phyloP scores from a whole-genome alignment of 2,329 filamentous ascomycete species.

The Aureobasidium sp. region DNA sequence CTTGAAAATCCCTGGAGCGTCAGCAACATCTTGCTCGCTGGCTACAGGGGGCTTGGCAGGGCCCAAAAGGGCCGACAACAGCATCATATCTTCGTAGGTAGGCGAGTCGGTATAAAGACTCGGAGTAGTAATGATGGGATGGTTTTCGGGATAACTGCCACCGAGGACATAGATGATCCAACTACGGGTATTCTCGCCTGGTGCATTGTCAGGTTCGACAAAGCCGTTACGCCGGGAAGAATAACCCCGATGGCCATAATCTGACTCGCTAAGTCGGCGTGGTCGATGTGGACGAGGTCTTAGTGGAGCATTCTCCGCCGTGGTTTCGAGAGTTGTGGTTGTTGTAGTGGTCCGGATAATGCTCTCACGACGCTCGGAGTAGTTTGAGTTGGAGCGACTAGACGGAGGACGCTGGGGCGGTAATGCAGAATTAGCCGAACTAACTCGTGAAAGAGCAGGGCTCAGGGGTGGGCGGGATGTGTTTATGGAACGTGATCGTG shows the following conservation, averaged over 20 bases:
- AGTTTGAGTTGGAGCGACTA: slow-evolving; percentile 14
- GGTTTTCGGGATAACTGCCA: slow-evolving; percentile 62
- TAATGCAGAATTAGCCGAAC: slow-evolving; percentile 40
- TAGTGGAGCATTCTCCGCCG: slow-evolving; percentile 30
- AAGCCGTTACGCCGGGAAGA: slow-evolving; percentile 55
- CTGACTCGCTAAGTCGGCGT: slow-evolving; percentile 52
- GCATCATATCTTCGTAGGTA: slow-evolving; percentile 66
- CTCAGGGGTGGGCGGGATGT: slow-evolving; percentile 55
- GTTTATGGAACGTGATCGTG: slow-evolving; percentile 37
- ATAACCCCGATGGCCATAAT: slow-evolving; percentile 37
- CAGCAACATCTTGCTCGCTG: slow-evolving; percentile 55
- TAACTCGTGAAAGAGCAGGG: slow-evolving; percentile 48
- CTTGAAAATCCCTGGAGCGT: slow-evolving; percentile 54
- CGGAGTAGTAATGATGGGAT: slow-evolving; percentile 62
- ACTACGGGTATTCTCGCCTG: slow-evolving; percentile 53
- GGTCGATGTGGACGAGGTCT: slow-evolving; percentile 40
- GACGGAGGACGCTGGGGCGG: slow-evolving; percentile 14
- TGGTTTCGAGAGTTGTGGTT: slow-evolving; percentile 28
- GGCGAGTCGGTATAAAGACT: slow-evolving; percentile 65
- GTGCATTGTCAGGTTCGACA: slow-evolving; percentile 50
- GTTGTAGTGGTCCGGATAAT: slow-evolving; percentile 31
- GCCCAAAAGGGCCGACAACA: slow-evolving; percentile 59
- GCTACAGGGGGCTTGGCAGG: slow-evolving; percentile 64
- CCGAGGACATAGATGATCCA: slow-evolving; percentile 69
- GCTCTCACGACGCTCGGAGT: slow-evolving; percentile 29